phyloP scores from a whole-genome alignment of 1,284 basidiomycete species.

The Schizophyllum amplum region DNA sequence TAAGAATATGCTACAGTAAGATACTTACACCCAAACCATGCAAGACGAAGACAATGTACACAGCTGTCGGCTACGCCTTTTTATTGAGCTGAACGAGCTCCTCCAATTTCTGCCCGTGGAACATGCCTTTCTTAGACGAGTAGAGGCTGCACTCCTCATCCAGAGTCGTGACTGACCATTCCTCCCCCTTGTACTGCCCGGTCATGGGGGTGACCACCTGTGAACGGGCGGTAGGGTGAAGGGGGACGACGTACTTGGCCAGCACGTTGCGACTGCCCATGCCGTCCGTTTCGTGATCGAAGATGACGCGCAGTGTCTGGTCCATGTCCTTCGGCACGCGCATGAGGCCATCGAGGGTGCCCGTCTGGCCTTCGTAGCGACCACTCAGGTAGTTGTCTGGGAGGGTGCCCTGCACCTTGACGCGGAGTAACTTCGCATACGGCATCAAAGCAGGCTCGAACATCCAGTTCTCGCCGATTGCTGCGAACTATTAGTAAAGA shows the following conservation, averaged over 20 bases:
- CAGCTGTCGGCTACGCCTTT: too few relatives aligned
- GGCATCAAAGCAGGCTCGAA: slow-evolving; percentile 29
- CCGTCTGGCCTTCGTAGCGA: slow-evolving; percentile 42
- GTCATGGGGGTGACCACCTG: not conserved
- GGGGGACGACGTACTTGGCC: slow-evolving; percentile 30
- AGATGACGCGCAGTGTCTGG: slow-evolving; percentile 32
- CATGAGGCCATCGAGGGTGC: slow-evolving; percentile 28
- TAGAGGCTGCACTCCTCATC: not conserved
- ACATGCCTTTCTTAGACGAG: not conserved
- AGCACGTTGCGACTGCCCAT: slow-evolving; percentile 24
- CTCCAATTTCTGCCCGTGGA: not conserved
- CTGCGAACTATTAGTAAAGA: slow-evolving; percentile 13
- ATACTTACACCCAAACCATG: too few relatives aligned
- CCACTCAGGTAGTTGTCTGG: slow-evolving; percentile 43
- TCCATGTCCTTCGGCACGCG: slow-evolving; percentile 24
- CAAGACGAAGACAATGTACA: too few relatives aligned
- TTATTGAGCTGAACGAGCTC: not conserved
- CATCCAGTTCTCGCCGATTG: slow-evolving; percentile 36
- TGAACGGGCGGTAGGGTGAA: not conserved
- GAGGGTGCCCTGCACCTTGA: slow-evolving; percentile 42
- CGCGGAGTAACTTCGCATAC: slow-evolving; percentile 35
- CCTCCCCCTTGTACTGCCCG: not conserved
- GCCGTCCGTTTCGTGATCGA: slow-evolving; percentile 21
- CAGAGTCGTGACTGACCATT: not conserved
- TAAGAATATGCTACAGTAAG: too few relatives aligned